A percentile compares a stretch with the other conserved stretches of the same genome.
Evolutionary conservation across 345 rosid genomes (phyloP).

Genomic region (Camelina hispida): DNA sequence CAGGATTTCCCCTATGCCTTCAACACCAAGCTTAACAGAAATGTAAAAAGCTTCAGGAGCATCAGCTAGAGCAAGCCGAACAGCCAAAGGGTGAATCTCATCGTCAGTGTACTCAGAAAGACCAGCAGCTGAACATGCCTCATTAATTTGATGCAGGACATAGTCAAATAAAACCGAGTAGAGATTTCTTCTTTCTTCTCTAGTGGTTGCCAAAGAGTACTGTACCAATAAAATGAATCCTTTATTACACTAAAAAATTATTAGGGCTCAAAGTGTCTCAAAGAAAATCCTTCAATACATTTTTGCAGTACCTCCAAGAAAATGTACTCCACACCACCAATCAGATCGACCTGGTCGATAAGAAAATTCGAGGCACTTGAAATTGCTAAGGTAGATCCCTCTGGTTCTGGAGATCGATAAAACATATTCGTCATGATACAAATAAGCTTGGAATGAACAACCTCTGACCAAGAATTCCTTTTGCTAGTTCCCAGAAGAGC

Average conservation of each 20-base stretch:
- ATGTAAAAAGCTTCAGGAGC: slow-evolving; percentile 97
- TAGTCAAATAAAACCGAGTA: slow-evolving; percentile 88
- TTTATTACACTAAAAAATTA: slow-evolving; percentile 18
- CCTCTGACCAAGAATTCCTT: slow-evolving; percentile 91
- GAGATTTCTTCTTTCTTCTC: slow-evolving; percentile 90
- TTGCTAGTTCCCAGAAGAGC: slow-evolving; percentile 76
- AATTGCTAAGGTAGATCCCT: slow-evolving; percentile 48
- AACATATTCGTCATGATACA: slow-evolving; percentile 92
- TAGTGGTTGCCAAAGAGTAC: slow-evolving; percentile 86
- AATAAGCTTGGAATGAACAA: slow-evolving; percentile 92
- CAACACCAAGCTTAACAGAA: slow-evolving; percentile 92
- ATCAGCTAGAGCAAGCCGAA: slow-evolving; percentile 78
- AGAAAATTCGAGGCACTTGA: slow-evolving; percentile 65
- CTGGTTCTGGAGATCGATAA: slow-evolving; percentile 72
- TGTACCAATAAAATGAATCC: slow-evolving; percentile 51
- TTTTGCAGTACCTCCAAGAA: slow-evolving; percentile 74
- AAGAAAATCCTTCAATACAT: slow-evolving; percentile 8
- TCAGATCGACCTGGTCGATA: slow-evolving; percentile 82
- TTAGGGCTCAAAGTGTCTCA: slow-evolving; percentile 20
- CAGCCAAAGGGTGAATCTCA: slow-evolving; percentile 86
- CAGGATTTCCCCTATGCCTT: slow-evolving; percentile 92
- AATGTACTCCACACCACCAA: slow-evolving; percentile 94
- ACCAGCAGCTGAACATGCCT: slow-evolving; percentile 73
- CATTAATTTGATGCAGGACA: slow-evolving; percentile 86
- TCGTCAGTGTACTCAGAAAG: slow-evolving; percentile 83